Conservation (phyloP, 345 rosid genomes). For the Euphorbia tirucalli region DNA sequence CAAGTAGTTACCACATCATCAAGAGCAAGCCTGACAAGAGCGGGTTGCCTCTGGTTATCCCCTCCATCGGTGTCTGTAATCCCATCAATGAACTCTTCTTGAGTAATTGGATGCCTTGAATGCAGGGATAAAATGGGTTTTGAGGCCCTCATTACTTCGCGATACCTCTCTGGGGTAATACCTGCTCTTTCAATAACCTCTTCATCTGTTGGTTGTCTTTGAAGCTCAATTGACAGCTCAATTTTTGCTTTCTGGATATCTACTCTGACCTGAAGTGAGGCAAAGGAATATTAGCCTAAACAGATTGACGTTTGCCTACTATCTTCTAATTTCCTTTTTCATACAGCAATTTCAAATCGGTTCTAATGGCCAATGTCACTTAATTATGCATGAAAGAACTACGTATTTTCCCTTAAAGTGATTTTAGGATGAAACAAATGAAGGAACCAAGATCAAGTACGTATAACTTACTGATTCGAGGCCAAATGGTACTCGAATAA, state of each 20-base stretch:
- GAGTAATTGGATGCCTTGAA: slow-evolving; percentile 65
- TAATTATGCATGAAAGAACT: too few species aligned
- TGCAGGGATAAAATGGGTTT: slow-evolving; percentile 72
- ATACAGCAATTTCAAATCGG: too few species aligned
- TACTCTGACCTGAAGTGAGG: slow-evolving; percentile 59
- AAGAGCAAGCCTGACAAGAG: slow-evolving; percentile 92
- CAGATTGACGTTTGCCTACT: neutral
- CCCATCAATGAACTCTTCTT: slow-evolving; percentile 78
- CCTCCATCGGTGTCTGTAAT: slow-evolving; percentile 70
- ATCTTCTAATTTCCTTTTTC: neutral
- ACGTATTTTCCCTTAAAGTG: too few species aligned
- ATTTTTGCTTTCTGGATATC: slow-evolving; percentile 73
- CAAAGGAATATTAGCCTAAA: neutral
- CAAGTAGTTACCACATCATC: slow-evolving; percentile 76
- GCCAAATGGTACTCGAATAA: slow-evolving; percentile 82
- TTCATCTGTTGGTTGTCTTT: slow-evolving; percentile 65
- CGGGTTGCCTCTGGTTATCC: slow-evolving; percentile 62
- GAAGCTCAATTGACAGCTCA: slow-evolving; percentile 59
- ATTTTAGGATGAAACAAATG: neutral
- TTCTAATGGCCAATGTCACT: too few species aligned
- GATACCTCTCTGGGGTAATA: slow-evolving; percentile 80
- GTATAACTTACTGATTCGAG: slow-evolving; percentile 70
- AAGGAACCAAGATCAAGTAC: slow-evolving; percentile 10
- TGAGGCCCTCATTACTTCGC: slow-evolving; percentile 71
- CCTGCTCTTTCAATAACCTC: slow-evolving; percentile 62